Evolutionary conservation across 1,139 yeast species (phyloP), one percentile per base, ranked within the genome.

Genomic region (Sugiyamaella sp.): DNA sequence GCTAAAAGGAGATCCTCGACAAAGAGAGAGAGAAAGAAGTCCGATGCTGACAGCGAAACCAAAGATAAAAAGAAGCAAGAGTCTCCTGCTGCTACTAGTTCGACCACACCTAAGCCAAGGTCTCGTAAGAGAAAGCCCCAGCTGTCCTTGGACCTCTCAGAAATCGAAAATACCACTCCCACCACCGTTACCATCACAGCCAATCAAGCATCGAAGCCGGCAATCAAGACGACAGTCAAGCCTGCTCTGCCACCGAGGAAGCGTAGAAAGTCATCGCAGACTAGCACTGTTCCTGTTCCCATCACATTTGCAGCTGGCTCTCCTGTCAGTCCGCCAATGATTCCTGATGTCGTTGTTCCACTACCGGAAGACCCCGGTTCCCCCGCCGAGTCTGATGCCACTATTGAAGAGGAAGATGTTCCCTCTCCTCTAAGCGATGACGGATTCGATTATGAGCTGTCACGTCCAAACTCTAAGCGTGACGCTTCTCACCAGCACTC

Each of bases 361-460:
- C 22, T 22, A 14, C 27, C 44, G 27, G n/a, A 4, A 20, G 35
- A 29, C 8, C 20, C n/a, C 22, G 39, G 16, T 21, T 19, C 50
- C 5, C 24, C 25, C 38, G 38, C 38, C 32, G 51, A 48, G 21
- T 48, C 51, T 3, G 51, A 48, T 16, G 46, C 51, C 21, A 48
- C 46, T 16, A 48, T 48, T 33, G 51, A 48, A 32, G 49, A 43
- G 20, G 49, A 48, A 16, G 50, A 46, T 35, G 16, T 46, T 10
- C 29, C 49, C 14, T 22, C 42, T 2, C 33, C 49, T 14, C 44
- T 14, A 47, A 3, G 14, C n/a, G 50, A 24, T 19, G 44, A 46
- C 16, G 25, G 19, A 29, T 32, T 17, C 8, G 27, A 20, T 2
- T 4, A 8, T 9, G n/a, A 19, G 20, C 25, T 8, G 8, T 4